Evolutionary conservation across 768 basidiomycete genomes (phyloP), one percentile per base, ranked within the genome.

Genomic region (Boletus rufocinnamomeus): DNA sequence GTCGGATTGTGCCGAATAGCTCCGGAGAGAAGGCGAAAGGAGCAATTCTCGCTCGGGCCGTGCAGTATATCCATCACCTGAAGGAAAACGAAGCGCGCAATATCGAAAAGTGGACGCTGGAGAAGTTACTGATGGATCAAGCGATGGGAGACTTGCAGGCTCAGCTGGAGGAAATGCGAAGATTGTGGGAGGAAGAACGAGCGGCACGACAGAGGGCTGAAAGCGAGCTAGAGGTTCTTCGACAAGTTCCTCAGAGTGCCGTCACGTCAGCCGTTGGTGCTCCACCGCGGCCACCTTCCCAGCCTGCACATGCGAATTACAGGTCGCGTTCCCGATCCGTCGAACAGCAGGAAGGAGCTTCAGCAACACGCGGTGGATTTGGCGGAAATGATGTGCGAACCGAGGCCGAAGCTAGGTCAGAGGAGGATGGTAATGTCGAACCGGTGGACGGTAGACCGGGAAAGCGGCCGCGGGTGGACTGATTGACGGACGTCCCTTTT

Each of bases 71-170:
- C 69, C 86, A 90, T 63, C 89, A 93, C 63, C 82, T 98, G 50
- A 92, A 93, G 66, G 91, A 92, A 72, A 92, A 92, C 72, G 92
- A 95, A 69, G 90, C 90, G 17, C 83, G 88, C 27, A 95, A 94
- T 62, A 93, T 93, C 59, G 91, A 95, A 69, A 92, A 91, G 69
- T 95, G 94, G 93, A 93, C 93, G 7, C 79, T 96, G 40, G 93
- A 96, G 77, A 94, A 94, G 75, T 71, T 94, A 35, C 77, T 95
- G 52, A 93, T 91, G 88, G 93, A 95, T 67, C 93, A 94, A 74
- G 91, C 90, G 3, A 91, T 92, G 91, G 89, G 88, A 7, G 91
- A 92, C 64, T 75, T 91, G 56, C 90, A 93, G 72, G 84, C 85
- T 16, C 91, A 93, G 69, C 78, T 93, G 13, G 91, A 92, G 65